phyloP scores from a whole-genome alignment of 352 stramenopile genomes.

The Peronospora farinosa region DNA sequence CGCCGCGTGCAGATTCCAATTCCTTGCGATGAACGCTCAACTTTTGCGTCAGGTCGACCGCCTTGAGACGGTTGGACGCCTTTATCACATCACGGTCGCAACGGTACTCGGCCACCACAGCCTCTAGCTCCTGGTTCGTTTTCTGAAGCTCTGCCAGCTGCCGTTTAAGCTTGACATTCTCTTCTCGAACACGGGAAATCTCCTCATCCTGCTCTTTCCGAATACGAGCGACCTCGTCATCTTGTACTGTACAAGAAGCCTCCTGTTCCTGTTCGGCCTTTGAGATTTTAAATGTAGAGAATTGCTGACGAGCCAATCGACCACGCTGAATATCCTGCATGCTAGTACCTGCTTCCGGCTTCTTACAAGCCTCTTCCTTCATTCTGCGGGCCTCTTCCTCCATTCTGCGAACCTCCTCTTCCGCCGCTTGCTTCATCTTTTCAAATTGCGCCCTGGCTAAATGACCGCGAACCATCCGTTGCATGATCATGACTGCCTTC shows the following conservation, averaged over 20 bases:
- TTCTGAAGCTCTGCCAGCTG: constrained; percentile 57
- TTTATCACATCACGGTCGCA: constrained; percentile 50
- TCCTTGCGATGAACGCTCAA: constrained; percentile 43
- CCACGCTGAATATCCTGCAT: constrained; percentile 44
- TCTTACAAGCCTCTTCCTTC: constrained; percentile 13
- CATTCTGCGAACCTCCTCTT: background rate
- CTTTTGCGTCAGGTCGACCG: constrained; percentile 53
- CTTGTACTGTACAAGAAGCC: constrained; percentile 28
- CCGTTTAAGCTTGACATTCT: constrained; percentile 48
- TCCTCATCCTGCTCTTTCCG: constrained; percentile 28
- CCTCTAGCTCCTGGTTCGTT: constrained; percentile 53
- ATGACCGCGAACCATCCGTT: constrained; percentile 32
- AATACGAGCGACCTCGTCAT: constrained; percentile 16
- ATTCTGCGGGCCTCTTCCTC: constrained; percentile 16
- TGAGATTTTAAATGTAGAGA: constrained; percentile 49
- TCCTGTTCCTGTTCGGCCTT: constrained; percentile 28
- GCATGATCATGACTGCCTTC: constrained; percentile 24
- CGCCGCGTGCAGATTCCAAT: constrained; percentile 32
- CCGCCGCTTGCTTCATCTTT: constrained; percentile 20
- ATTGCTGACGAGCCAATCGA: constrained; percentile 42
- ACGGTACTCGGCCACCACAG: constrained; percentile 48
- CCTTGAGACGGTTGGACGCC: constrained; percentile 49
- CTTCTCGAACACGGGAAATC: constrained; percentile 35
- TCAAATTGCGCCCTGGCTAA: constrained; percentile 20
- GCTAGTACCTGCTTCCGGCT: constrained; percentile 23